Percentiles rank a stretch among this genome's conserved stretches.
Conservation (phyloP, 2,329 filamentous ascomycete species). For the Cladosporium sp. region DNA sequence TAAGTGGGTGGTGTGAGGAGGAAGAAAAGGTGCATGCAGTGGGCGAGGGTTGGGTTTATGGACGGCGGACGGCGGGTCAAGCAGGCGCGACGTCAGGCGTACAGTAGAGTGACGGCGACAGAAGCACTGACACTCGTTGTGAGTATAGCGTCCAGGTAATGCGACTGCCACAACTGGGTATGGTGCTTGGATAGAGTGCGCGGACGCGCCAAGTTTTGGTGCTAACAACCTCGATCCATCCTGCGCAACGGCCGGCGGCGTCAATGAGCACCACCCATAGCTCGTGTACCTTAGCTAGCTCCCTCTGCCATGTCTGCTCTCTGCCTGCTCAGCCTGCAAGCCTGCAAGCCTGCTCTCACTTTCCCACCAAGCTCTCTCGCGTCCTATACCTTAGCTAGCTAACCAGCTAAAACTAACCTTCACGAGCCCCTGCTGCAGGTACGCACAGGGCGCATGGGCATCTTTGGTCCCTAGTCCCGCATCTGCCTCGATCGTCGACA, state of each 20-base stretch:
- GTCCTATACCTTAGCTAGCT: not conserved
- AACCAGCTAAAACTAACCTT: no score
- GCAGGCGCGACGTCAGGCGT: not conserved
- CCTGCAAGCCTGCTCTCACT: no score
- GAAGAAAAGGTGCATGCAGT: not conserved
- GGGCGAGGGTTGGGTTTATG: not conserved
- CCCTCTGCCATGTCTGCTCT: not conserved
- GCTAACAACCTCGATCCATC: not conserved
- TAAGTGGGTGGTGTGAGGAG: not conserved
- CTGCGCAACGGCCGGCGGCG: not conserved
- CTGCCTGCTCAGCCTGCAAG: no score
- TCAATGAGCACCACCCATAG: not conserved
- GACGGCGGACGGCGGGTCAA: not conserved
- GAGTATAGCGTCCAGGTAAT: no score
- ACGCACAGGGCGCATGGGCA: not conserved
- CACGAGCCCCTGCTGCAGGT: not conserved
- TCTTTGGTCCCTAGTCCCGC: not conserved
- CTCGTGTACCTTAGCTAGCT: not conserved
- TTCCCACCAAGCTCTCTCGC: not conserved
- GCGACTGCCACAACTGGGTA: not conserved
- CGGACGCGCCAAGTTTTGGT: not conserved
- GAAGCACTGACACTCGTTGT: no score
- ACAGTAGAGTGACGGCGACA: no score
- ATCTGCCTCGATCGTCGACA: no score
- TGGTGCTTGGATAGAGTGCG: slow-evolving; percentile 1